Evolutionary conservation across 805 yeast genomes (phyloP).

Genomic region (Candida sakaeoensis): DNA sequence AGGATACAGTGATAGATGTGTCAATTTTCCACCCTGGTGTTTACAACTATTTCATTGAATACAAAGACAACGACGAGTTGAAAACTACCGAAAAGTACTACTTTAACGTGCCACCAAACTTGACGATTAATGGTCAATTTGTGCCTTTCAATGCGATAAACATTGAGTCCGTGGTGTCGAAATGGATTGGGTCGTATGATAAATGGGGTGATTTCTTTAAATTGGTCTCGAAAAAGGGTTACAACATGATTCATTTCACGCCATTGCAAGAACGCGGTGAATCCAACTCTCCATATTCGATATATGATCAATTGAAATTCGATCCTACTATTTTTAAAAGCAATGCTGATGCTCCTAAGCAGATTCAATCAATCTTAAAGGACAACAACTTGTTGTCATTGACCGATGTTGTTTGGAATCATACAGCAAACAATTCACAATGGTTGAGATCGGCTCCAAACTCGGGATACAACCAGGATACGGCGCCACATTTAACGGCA

Average conservation of each 20-base stretch:
- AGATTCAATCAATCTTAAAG: constrained; percentile 48
- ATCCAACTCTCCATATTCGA: constrained; percentile 90
- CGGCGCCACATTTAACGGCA: constrained; percentile 84
- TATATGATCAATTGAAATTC: constrained; percentile 76
- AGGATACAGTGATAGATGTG: constrained; percentile 59
- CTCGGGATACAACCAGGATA: constrained; percentile 76
- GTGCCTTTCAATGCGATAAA: constrained; percentile 76
- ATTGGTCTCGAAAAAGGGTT: constrained; percentile 67
- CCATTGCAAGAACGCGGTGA: constrained; percentile 89
- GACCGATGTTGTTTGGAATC: constrained; percentile 93
- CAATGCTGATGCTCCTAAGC: constrained; percentile 47
- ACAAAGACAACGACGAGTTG: constrained; percentile 28
- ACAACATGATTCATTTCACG: constrained; percentile 94
- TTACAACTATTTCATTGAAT: constrained; percentile 68
- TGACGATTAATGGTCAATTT: constrained; percentile 51
- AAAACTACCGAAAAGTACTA: constrained; percentile 56
- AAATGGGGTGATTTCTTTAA: constrained; percentile 68
- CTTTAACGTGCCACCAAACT: constrained; percentile 78
- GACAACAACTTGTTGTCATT: constrained; percentile 66
- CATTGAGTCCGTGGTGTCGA: constrained; percentile 81
- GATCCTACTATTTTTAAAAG: constrained; percentile 62
- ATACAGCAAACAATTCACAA: constrained; percentile 83
- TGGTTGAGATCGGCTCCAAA: constrained; percentile 91
- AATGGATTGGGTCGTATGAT: constrained; percentile 75
- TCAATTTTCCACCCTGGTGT: constrained; percentile 73